A percentile compares a stretch with the other conserved stretches of the same genome.
Evolutionary conservation across 768 basidiomycete species (phyloP).

Genomic region (Lactarius hatsudake): DNA sequence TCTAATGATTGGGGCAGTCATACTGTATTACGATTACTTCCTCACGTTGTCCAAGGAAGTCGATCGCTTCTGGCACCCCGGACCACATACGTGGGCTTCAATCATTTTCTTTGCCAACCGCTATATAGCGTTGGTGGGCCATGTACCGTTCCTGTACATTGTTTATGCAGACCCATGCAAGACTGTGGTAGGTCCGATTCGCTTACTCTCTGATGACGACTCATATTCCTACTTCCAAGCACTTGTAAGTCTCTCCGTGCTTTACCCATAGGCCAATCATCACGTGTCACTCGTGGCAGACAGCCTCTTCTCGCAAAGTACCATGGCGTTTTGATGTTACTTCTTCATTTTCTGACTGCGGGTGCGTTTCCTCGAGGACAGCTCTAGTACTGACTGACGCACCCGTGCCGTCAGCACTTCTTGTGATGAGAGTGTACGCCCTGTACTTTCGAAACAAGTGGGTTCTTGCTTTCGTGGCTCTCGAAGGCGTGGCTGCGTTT

Average conservation of each 20-base stretch:
- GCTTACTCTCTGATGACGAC: neutral
- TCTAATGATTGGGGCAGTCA: conserved; percentile 24
- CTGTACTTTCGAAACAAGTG: conserved; percentile 30
- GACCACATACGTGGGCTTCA: conserved; percentile 22
- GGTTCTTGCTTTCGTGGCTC: conserved; percentile 20
- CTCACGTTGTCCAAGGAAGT: conserved; percentile 45
- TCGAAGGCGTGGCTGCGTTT: conserved; percentile 9
- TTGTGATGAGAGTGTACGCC: conserved; percentile 30
- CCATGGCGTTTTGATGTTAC: neutral
- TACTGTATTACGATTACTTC: conserved; percentile 44
- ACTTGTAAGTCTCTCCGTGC: neutral
- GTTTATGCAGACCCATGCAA: conserved; percentile 6
- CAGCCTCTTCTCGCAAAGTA: neutral
- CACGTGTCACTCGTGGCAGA: conserved; percentile 5
- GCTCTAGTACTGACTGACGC: neutral
- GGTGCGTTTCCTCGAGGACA: neutral
- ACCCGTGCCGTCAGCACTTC: conserved; percentile 20
- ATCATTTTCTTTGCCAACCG: conserved; percentile 28
- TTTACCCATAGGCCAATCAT: too few species aligned
- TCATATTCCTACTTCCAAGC: neutral
- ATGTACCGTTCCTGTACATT: conserved; percentile 25
- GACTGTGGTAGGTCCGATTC: neutral
- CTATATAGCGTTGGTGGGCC: conserved; percentile 29
- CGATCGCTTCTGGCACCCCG: conserved; percentile 41
- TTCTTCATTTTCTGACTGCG: conserved; percentile 1